Percentiles rank a stretch among this genome's conserved stretches.
These are phyloP conservation scores for Musa balbisiana DNA, from an alignment of 202 grass and related monocot genomes.

Conservation along the genomic window DNA sequence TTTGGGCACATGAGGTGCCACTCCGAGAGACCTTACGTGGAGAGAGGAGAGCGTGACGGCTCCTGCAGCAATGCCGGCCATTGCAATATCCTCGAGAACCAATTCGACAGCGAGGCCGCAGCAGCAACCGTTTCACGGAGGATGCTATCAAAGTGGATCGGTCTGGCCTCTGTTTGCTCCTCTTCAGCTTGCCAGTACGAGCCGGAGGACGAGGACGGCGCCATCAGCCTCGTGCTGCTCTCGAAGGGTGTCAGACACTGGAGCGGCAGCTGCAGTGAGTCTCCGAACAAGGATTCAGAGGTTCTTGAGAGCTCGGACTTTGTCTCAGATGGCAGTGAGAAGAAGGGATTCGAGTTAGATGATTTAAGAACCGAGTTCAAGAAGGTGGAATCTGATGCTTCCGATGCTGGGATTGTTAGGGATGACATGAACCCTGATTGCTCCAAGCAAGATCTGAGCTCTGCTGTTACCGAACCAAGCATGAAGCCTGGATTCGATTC, in stretches of 20 bases:
- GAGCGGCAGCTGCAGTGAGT: background rate
- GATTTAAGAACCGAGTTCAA: background rate
- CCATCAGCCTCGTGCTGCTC: constrained; percentile 41
- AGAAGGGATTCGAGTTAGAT: background rate
- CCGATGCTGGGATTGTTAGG: background rate
- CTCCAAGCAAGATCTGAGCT: too few relatives aligned
- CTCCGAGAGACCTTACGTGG: background rate
- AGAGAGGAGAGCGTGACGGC: background rate
- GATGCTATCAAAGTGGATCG: constrained; percentile 1
- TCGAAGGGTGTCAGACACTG: constrained; percentile 26
- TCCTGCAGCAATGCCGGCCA: constrained; percentile 8
- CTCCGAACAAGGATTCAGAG: background rate
- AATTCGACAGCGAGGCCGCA: too few relatives aligned
- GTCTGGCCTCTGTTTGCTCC: background rate
- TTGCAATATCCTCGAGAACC: too few relatives aligned
- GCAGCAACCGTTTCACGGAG: constrained; percentile 13
- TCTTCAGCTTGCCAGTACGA: background rate
- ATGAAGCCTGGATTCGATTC: background rate
- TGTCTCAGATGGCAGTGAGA: background rate
- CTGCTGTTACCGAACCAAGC: too few relatives aligned
- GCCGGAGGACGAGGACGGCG: constrained; percentile 35
- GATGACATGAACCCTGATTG: background rate
- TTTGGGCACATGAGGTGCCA: constrained; percentile 15
- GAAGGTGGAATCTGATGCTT: background rate
- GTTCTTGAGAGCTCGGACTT: background rate